Conservation (phyloP, 371 early-diverging fungal species). For the Conidiobolus incongruus region DNA sequence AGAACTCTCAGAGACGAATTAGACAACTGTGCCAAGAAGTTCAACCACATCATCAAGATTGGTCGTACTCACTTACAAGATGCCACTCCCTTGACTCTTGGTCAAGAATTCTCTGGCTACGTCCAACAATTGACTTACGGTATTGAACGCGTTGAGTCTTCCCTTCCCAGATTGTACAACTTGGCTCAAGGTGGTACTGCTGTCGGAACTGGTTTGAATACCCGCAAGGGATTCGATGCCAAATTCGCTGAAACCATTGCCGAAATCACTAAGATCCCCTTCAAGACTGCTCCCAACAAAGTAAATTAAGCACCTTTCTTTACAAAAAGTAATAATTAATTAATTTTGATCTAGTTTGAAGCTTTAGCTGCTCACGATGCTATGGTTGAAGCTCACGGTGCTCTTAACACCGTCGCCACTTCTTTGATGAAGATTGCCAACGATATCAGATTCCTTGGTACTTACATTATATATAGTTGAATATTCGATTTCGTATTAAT, state of each 20-base stretch:
- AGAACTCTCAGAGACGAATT: slow-evolving; percentile 46
- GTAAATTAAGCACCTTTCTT: no score
- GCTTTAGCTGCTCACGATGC: slow-evolving; percentile 92
- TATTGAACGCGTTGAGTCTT: slow-evolving; percentile 55
- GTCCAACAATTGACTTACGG: slow-evolving; percentile 62
- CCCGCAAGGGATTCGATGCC: slow-evolving; percentile 68
- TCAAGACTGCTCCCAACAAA: slow-evolving; percentile 89
- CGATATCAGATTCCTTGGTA: slow-evolving; percentile 80
- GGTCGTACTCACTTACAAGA: slow-evolving; percentile 87
- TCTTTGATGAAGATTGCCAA: slow-evolving; percentile 96
- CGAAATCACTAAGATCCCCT: slow-evolving; percentile 48
- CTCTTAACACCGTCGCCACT: slow-evolving; percentile 75
- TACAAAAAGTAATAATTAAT: no score
- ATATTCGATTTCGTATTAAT: no score
- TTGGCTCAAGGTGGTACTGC: slow-evolving; percentile 93
- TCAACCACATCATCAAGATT: slow-evolving; percentile 79
- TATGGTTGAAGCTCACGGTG: slow-evolving; percentile 82
- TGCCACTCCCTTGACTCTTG: slow-evolving; percentile 90
- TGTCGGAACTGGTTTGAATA: slow-evolving; percentile 89
- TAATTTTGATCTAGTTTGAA: slow-evolving; percentile 41
- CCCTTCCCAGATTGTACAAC: slow-evolving; percentile 59
- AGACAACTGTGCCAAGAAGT: slow-evolving; percentile 43
- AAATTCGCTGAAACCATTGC: slow-evolving; percentile 64
- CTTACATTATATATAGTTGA: no score
- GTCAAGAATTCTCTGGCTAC: slow-evolving; percentile 94